Base-by-base conservation (phyloP, 2,329 filamentous ascomycete genomes). In the Colletotrichum sojae region DNA sequence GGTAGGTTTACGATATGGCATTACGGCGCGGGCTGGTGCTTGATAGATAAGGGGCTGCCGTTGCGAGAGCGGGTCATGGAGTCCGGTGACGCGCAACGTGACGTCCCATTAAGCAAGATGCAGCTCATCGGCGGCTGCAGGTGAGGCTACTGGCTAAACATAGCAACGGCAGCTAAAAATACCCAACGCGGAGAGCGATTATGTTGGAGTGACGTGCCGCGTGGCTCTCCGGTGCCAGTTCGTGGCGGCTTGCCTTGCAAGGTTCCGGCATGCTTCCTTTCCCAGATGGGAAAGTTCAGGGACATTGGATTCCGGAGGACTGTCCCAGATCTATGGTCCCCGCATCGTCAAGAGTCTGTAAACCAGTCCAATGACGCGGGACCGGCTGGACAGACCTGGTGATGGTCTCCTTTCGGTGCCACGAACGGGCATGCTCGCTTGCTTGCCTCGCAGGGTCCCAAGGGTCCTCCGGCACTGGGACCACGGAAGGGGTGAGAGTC, bases 91-190 rank as follows among this genome's bases (percentile, higher is more conserved):
- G 63, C 59, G 13, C 52, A 57, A 73, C 63, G 62, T 77, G 76
- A 78, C 74, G 77, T 78, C 70, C 67, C 75, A 75, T 75, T 77
- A 77, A 78, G 74, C 75, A 75, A 63, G 71, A 71, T 77, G 77
- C 79, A 78, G 73, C 69, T 74, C 73, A 73, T 72, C 54, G 73
- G 74, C 72, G 75, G 76, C 75, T 80, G 77, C 78, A 80, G 71
- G 75, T 75, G 76, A 79, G 78, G 75, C 78, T 79, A 73, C 71
- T 70, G 39, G 72, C 78, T 77, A 76, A 78, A 76, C 78, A 78
- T 80, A 81, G 78, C 72, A 82, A 75, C 69, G 70, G 64, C 60
- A 69, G 71, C 77, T 76, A 78, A 78, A 79, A 79, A 78, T 77
- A 78, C 13, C 74, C 71, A 54, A 60, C 69, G 51, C 15, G 55